Evolutionary conservation across 495 filamentous ascomycete genomes (phyloP).

Genomic region (Thozetella sp.): DNA sequence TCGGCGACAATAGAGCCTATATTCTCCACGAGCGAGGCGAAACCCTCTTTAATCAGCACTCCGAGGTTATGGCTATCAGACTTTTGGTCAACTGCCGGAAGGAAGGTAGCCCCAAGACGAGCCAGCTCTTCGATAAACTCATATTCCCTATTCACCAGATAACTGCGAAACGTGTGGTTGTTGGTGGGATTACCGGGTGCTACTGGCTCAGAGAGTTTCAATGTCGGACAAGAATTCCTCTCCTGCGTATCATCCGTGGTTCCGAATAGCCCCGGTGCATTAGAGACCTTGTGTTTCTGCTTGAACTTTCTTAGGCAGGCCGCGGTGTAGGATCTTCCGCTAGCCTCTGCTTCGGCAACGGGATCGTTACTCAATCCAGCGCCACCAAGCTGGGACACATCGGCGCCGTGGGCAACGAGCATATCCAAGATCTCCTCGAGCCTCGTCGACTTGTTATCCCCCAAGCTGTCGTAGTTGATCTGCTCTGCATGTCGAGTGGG

Average conservation of each 20-base stretch:
- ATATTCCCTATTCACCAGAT: neutral
- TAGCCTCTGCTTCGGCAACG: neutral
- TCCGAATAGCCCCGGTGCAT: no score
- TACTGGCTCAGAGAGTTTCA: no score
- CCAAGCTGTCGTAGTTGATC: constrained; percentile 7
- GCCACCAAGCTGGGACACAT: neutral
- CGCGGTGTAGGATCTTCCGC: no score
- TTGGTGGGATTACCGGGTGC: neutral
- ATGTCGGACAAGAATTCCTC: no score
- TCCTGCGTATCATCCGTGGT: no score
- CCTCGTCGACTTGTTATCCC: constrained; percentile 4
- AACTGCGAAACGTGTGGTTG: neutral
- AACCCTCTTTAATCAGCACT: neutral
- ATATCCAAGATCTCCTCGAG: constrained; percentile 15
- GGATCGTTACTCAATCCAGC: neutral
- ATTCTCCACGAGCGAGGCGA: neutral
- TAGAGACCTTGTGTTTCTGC: no score
- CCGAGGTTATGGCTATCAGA: neutral
- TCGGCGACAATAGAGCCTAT: no score
- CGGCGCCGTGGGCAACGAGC: constrained; percentile 2
- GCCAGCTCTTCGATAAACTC: neutral
- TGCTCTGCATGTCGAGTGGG: neutral
- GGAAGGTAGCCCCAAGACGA: neutral
- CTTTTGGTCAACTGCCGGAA: neutral
- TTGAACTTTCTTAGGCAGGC: no score